Conservation (phyloP, 2,329 filamentous ascomycete species). For the Mycosphaerella arachidis region DNA sequence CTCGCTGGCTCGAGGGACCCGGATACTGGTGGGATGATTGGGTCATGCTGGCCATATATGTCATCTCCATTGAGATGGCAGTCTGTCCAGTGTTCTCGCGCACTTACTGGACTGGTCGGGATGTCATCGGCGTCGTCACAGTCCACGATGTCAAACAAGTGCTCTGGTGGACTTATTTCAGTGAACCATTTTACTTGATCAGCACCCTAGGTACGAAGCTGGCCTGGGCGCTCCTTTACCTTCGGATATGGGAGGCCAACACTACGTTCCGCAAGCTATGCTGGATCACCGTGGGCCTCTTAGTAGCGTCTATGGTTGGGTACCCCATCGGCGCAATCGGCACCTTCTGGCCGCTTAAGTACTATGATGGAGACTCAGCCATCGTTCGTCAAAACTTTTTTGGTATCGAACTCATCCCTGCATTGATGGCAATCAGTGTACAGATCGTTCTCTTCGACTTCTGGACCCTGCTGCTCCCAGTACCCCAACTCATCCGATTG, state of each 20-base stretch:
- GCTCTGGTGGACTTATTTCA: constrained; percentile 8
- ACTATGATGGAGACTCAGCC: constrained; percentile 9
- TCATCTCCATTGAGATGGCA: constrained; percentile 4
- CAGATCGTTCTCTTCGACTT: constrained; percentile 12
- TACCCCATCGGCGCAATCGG: constrained; percentile 7
- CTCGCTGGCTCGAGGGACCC: constrained; percentile 7
- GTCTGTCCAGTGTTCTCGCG: constrained; percentile 1
- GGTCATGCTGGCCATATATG: constrained; percentile 2
- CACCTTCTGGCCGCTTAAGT: constrained; percentile 8
- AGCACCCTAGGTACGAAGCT: constrained; percentile 10
- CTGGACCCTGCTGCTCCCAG: constrained; percentile 12
- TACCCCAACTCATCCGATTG: constrained; percentile 11
- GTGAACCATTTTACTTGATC: constrained; percentile 14
- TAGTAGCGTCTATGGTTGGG: background rate
- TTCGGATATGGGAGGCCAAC: constrained; percentile 18
- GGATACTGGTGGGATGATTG: constrained; percentile 18
- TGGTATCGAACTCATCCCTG: constrained; percentile 6
- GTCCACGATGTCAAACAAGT: background rate
- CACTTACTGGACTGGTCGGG: constrained; percentile 5
- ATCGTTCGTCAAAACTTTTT: constrained; percentile 1
- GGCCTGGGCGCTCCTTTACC: constrained; percentile 11
- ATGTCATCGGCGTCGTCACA: constrained; percentile 5
- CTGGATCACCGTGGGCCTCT: constrained; percentile 5
- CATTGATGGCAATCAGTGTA: constrained; percentile 4
- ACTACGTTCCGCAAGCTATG: constrained; percentile 13